A percentile compares a stretch with the other conserved stretches of the same genome.
These are phyloP conservation scores for Trametes pubescens DNA, from an alignment of 1,284 basidiomycete genomes.

Conservation along the genomic window DNA sequence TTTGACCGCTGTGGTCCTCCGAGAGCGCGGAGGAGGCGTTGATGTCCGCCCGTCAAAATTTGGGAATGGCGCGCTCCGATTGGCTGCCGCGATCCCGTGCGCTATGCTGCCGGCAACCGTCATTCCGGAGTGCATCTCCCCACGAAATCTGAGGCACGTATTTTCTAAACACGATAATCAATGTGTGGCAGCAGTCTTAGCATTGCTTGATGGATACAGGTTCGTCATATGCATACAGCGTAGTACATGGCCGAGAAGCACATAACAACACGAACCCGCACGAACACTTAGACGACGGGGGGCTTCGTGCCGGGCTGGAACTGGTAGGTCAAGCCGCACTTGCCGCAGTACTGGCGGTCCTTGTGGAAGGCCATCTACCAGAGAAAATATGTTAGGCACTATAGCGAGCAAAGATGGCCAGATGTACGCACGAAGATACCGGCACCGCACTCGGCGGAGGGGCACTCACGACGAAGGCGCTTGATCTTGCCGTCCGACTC, in stretches of 20 bases:
- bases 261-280: constrained; percentile 26
- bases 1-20: constrained; percentile 31
- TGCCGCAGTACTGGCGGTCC: constrained; percentile 96
- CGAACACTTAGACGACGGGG: constrained; percentile 60
- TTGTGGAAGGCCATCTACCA: constrained; percentile 92
- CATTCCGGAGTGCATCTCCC: neutral
- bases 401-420: constrained; percentile 2
- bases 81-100: constrained; percentile 17
- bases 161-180: neutral
- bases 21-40: constrained; percentile 16
- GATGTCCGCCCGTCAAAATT: constrained; percentile 25
- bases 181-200: constrained; percentile 23
- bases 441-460: constrained; percentile 90
- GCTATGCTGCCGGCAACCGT: constrained; percentile 2
- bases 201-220: constrained; percentile 30
- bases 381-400: neutral
- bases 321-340: constrained; percentile 92
- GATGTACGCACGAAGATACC: constrained; percentile 84
- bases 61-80: constrained; percentile 22
- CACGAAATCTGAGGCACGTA: neutral
- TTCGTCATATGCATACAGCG: constrained; percentile 35
- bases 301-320: constrained; percentile 85
- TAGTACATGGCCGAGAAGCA: constrained; percentile 29
- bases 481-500: constrained; percentile 99
- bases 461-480: constrained; percentile 97